Evolutionary conservation across 148 eudicot species (phyloP), one percentile per base, ranked within the genome.

Genomic region (Linanthus parryae): DNA sequence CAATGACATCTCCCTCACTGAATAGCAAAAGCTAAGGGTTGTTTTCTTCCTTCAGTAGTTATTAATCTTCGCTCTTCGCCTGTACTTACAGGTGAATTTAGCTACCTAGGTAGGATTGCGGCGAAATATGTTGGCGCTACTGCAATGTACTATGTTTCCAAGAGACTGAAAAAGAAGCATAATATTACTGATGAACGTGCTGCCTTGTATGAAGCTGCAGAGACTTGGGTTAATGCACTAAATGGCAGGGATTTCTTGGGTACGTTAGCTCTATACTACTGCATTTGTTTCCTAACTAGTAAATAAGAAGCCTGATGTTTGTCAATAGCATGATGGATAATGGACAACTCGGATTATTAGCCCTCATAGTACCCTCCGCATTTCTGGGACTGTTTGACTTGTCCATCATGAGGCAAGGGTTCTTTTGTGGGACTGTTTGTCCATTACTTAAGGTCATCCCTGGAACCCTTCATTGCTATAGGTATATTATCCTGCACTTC

Each of bases 171-270:
- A 65, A 84, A 84, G 64, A 84, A 77, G 61, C 66, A 84, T 40
- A 72, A 84, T 54, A 84, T 84, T 33, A 72, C 84, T 40, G 86
- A 80, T 67, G 86, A 80, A 72, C 83, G 92, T 23, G 69, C 60
- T 46, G 65, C 92, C 44, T 62, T 84, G 74, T 80, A 84, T 57
- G 71, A 84, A 56, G 65, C 92, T 56, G 86, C 86, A 21, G 92
- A 80, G 61, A 72, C 83, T 25, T 84, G 92, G 92, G 86, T 84
- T 35, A 75, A 80, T 64, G 92, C 92, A 56, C 65, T 84, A 19
- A 59, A 72, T 54, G 92, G 78, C 20, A 71, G 86, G 43, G 71
- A 76, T 46, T 84, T 72, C 71, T 76, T 79, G 11, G 91, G 91
- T 83, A 28, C 45, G 67, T 53, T 21, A 9, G 82, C 83, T 80